These are phyloP conservation scores for Sclerotinia borealis DNA, from an alignment of 2,329 filamentous ascomycete species.

Conservation along the genomic window DNA sequence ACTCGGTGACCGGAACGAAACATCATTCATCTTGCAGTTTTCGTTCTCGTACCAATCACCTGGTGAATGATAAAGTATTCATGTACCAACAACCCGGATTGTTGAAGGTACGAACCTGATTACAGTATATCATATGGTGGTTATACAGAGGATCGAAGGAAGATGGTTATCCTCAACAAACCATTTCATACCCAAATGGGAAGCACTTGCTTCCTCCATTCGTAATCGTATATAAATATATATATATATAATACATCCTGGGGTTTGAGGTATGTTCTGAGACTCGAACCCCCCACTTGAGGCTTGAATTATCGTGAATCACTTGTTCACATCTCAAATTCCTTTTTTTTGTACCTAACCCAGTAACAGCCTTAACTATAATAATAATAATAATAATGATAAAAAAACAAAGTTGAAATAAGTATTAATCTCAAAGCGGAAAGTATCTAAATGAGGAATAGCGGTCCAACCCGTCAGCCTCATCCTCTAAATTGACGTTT, in stretches of 20 bases:
- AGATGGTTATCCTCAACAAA: background rate
- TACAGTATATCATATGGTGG: background rate
- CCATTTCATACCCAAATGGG: background rate
- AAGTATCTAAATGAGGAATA: background rate
- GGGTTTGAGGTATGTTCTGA: background rate
- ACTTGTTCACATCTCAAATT: conserved; percentile 5
- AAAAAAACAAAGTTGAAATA: background rate
- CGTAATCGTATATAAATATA: background rate
- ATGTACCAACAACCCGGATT: conserved; percentile 11
- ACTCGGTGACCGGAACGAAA: background rate
- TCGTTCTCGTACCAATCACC: conserved; percentile 10
- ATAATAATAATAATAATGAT: background rate
- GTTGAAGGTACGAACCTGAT: background rate
- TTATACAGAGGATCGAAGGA: background rate
- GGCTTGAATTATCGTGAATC: conserved; percentile 7
- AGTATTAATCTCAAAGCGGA: background rate
- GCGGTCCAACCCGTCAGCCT: background rate
- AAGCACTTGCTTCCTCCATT: background rate
- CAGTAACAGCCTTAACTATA: background rate
- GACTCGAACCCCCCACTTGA: conserved; percentile 3
- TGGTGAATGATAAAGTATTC: conserved; percentile 10
- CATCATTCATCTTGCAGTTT: conserved; percentile 4
- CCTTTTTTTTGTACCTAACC: background rate
- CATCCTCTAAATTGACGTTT: background rate
- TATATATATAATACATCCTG: background rate